A percentile compares a stretch with the other conserved stretches of the same genome.
phyloP scores from a whole-genome alignment of 352 stramenopile species.

The Phytophthora megakarya region DNA sequence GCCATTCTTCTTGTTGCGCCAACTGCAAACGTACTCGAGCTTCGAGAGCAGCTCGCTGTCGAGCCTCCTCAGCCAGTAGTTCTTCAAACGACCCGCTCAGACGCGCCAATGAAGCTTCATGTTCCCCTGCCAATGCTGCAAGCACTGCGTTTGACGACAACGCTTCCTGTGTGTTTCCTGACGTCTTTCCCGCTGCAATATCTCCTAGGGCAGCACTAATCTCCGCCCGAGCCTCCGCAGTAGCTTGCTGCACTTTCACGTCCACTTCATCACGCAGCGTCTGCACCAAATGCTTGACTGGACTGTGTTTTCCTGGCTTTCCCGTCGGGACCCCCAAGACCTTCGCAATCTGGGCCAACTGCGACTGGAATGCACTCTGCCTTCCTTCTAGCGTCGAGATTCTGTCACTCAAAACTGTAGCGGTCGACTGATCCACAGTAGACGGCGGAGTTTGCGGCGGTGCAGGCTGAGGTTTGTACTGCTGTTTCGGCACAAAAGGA shows the following conservation, averaged over 20 bases:
- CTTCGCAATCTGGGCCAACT: conserved; percentile 81
- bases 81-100: conserved; percentile 74
- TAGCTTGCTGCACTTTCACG: conserved; percentile 27
- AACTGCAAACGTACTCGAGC: conserved; percentile 60
- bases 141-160: conserved; percentile 61
- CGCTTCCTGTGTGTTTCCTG: conserved; percentile 7
- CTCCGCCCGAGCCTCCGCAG: conserved; percentile 10
- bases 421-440: conserved; percentile 22
- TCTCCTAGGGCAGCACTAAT: conserved; percentile 23
- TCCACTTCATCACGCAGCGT: conserved; percentile 73
- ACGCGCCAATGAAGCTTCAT: conserved; percentile 72
- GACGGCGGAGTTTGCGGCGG: conserved; percentile 3
- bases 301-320: conserved; percentile 71
- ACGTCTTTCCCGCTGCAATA: conserved; percentile 1
- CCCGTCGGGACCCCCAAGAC: conserved; percentile 66
- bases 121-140: conserved; percentile 63
- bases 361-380: conserved; percentile 84
- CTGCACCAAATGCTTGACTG: conserved; percentile 75
- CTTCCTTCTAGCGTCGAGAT: conserved; percentile 83
- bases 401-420: conserved; percentile 63
- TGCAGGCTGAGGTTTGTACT: conserved; percentile 17
- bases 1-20: conserved; percentile 75
- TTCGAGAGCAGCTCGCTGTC: conserved; percentile 66
- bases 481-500: conserved; percentile 40
- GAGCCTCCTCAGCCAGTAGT: conserved; percentile 58